phyloP scores from a whole-genome alignment of 805 yeast species.

The Myxozyma kluyveri region DNA sequence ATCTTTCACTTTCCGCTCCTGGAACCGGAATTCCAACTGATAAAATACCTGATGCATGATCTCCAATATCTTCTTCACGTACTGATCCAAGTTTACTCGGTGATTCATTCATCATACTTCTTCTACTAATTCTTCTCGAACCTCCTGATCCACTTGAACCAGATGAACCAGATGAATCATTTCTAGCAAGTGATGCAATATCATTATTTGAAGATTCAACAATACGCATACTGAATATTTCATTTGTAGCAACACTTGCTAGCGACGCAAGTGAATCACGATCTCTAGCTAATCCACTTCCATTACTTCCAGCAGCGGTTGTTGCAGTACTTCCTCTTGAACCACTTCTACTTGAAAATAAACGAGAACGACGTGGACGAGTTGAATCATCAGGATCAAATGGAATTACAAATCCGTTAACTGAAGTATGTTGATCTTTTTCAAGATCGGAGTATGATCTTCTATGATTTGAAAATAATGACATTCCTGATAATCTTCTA shows the following conservation, averaged over 20 bases:
- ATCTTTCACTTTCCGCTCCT: slow-evolving; percentile 1
- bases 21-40: slow-evolving; percentile 13
- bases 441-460: slow-evolving; percentile 26
- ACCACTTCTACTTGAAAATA: slow-evolving; percentile 10
- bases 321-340: slow-evolving; percentile 5
- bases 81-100: slow-evolving; percentile 12
- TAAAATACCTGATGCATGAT: slow-evolving; percentile 8
- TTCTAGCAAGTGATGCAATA: slow-evolving; percentile 17
- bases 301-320: neutral
- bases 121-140: neutral
- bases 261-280: slow-evolving; percentile 33
- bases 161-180: slow-evolving; percentile 3
- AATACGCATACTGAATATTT: slow-evolving; percentile 30
- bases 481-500: slow-evolving; percentile 23
- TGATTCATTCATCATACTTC: neutral
- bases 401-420: slow-evolving; percentile 25
- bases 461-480: slow-evolving; percentile 22
- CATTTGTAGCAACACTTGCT: slow-evolving; percentile 34
- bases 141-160: neutral
- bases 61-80: slow-evolving; percentile 26
- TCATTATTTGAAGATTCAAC: slow-evolving; percentile 28
- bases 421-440: slow-evolving; percentile 19
- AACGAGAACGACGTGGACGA: slow-evolving; percentile 26
- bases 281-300: slow-evolving; percentile 4
- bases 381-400: slow-evolving; percentile 23